These are phyloP conservation scores for Hanseniaspora lachancei DNA, from an alignment of 805 yeast genomes.

Conservation along the genomic window DNA sequence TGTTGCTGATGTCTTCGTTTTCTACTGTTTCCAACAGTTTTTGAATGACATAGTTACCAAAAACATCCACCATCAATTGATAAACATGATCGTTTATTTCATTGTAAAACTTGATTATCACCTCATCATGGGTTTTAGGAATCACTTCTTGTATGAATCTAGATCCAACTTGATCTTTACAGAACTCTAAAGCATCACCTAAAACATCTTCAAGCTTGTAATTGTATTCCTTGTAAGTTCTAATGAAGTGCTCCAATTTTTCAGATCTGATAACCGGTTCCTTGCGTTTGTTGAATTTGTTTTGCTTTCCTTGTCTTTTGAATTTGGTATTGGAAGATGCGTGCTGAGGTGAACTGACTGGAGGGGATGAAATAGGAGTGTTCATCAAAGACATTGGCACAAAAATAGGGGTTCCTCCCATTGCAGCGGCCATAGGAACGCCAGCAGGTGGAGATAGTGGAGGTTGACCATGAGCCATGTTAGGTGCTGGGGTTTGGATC, in stretches of 20 bases:
- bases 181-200: constrained; percentile 81
- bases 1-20: constrained; percentile 45
- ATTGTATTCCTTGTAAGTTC: constrained; percentile 40
- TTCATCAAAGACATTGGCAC: constrained; percentile 7
- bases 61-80: constrained; percentile 86
- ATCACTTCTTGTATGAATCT: constrained; percentile 87
- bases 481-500: background rate
- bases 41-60: constrained; percentile 94
- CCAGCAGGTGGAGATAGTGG: background rate
- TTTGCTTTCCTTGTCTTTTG: constrained; percentile 13
- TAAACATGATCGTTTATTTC: constrained; percentile 65
- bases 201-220: constrained; percentile 59
- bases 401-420: constrained; percentile 2
- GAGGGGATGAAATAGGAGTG: constrained; percentile 7
- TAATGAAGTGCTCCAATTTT: constrained; percentile 70
- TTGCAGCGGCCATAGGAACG: constrained; percentile 1
- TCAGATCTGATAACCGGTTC: constrained; percentile 60
- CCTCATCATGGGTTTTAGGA: constrained; percentile 47
- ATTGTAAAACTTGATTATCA: constrained; percentile 68
- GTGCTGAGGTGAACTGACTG: constrained; percentile 2
- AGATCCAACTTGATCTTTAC: constrained; percentile 95
- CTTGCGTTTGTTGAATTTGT: constrained; percentile 16
- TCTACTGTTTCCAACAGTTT: constrained; percentile 80
- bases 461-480: background rate
- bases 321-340: constrained; percentile 11